phyloP scores from a whole-genome alignment of 2,329 filamentous ascomycete genomes.

The Penicillium verrucosum region DNA sequence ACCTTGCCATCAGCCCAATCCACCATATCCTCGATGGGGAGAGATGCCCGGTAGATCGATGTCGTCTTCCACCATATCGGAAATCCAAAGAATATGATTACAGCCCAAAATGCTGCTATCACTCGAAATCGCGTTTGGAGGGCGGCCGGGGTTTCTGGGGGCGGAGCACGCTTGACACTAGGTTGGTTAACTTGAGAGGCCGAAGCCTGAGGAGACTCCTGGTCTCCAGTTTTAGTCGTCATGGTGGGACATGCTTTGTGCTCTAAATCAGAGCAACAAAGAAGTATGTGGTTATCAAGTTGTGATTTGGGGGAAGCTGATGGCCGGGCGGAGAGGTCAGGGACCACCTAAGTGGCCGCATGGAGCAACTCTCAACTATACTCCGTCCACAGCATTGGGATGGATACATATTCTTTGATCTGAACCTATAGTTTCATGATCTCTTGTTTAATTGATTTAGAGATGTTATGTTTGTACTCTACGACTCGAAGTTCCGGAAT shows the following conservation, averaged over 20 bases:
- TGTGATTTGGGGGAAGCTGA: slow-evolving; percentile 16
- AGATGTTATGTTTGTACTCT: not conserved
- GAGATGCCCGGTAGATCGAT: slow-evolving; percentile 78
- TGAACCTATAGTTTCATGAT: not conserved
- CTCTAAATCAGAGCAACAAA: slow-evolving; percentile 7
- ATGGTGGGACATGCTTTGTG: slow-evolving; percentile 37
- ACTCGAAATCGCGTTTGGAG: slow-evolving; percentile 68
- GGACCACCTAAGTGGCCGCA: slow-evolving; percentile 6
- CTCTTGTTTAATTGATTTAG: not conserved
- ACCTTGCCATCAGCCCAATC: slow-evolving; percentile 91
- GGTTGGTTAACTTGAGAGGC: slow-evolving; percentile 15
- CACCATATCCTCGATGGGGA: slow-evolving; percentile 83
- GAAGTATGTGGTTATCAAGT: slow-evolving; percentile 4
- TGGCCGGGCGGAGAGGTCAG: slow-evolving; percentile 22
- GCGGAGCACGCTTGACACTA: slow-evolving; percentile 52
- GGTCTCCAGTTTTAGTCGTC: slow-evolving; percentile 35
- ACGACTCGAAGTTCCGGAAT: not conserved
- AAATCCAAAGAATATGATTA: slow-evolving; percentile 77
- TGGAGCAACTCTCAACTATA: not conserved
- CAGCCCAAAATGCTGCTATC: slow-evolving; percentile 84
- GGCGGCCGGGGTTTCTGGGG: slow-evolving; percentile 71
- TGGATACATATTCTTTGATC: not conserved
- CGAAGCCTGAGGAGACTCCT: slow-evolving; percentile 25
- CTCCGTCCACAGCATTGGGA: not conserved
- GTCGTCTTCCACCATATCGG: slow-evolving; percentile 97